These are phyloP conservation scores for Teunomyces lycoperdinae DNA, from an alignment of 805 yeast species.

Conservation along the genomic window DNA sequence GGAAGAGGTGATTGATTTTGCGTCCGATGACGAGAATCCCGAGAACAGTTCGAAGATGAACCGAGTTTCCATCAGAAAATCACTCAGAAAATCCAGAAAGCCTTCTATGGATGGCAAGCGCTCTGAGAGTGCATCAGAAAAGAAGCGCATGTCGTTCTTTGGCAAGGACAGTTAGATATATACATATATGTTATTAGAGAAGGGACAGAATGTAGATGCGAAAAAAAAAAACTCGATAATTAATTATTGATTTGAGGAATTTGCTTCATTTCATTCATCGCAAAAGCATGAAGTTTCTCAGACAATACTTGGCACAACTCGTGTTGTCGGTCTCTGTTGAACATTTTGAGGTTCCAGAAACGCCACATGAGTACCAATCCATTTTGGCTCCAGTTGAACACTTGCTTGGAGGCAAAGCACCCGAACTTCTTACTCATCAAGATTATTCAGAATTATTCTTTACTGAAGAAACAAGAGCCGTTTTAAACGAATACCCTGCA, in stretches of 20 bases:
- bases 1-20: conserved; percentile 46
- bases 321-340: conserved; percentile 17
- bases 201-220: background rate
- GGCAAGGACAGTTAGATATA: conserved; percentile 10
- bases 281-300: conserved; percentile 5
- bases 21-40: conserved; percentile 44
- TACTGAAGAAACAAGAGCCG: conserved; percentile 9
- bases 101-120: conserved; percentile 16
- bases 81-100: conserved; percentile 29
- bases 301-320: conserved; percentile 17
- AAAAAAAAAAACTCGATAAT: background rate
- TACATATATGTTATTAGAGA: background rate
- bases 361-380: conserved; percentile 6
- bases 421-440: conserved; percentile 19
- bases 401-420: conserved; percentile 25
- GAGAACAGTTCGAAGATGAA: conserved; percentile 35
- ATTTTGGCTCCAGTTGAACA: conserved; percentile 14
- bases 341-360: conserved; percentile 9
- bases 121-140: conserved; percentile 17
- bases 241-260: too few relatives aligned
- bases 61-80: conserved; percentile 38
- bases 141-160: conserved; percentile 24
- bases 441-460: conserved; percentile 18
- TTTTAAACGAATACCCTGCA: conserved; percentile 21
- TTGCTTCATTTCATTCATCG: background rate